phyloP scores from a whole-genome alignment of 2,329 filamentous ascomycete genomes.

The Geosmithia flava region DNA sequence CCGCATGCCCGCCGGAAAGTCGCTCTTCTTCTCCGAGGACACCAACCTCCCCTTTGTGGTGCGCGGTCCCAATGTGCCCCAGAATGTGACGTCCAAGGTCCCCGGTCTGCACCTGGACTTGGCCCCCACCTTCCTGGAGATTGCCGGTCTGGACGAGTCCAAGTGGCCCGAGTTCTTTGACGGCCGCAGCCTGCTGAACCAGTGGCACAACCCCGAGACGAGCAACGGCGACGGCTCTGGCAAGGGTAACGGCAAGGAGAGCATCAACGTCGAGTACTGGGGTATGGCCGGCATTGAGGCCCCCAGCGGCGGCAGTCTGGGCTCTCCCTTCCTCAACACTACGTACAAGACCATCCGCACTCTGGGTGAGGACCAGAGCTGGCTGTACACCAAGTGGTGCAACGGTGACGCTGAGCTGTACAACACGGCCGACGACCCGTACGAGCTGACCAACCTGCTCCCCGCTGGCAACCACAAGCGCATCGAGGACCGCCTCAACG shows the following conservation, averaged over 20 bases:
- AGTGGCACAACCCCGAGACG: constrained; percentile 12
- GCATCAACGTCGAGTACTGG: constrained; percentile 26
- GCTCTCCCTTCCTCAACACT: constrained; percentile 6
- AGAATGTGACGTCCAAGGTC: constrained; percentile 19
- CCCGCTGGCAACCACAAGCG: constrained; percentile 5
- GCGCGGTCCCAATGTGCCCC: constrained; percentile 31
- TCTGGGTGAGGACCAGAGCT: constrained; percentile 9
- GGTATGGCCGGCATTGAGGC: constrained; percentile 12
- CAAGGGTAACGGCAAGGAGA: constrained; percentile 23
- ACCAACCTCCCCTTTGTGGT: constrained; percentile 37
- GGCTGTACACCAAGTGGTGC: constrained; percentile 15
- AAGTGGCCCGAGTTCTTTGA: constrained; percentile 13
- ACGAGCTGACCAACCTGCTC: constrained; percentile 4
- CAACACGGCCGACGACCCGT: constrained; percentile 9
- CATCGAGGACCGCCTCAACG: constrained; percentile 9
- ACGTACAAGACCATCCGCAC: constrained; percentile 15
- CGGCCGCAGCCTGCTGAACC: constrained; percentile 13
- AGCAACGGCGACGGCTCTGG: background rate
- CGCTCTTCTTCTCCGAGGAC: constrained; percentile 13
- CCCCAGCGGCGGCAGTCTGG: background rate
- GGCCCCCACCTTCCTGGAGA: constrained; percentile 37
- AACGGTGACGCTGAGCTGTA: constrained; percentile 17
- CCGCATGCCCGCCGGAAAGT: constrained; percentile 10
- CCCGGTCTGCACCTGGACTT: constrained; percentile 41
- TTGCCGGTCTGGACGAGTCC: constrained; percentile 10